Base-by-base conservation (phyloP, 352 stramenopile species). In the Phytophthora foliorum region DNA sequence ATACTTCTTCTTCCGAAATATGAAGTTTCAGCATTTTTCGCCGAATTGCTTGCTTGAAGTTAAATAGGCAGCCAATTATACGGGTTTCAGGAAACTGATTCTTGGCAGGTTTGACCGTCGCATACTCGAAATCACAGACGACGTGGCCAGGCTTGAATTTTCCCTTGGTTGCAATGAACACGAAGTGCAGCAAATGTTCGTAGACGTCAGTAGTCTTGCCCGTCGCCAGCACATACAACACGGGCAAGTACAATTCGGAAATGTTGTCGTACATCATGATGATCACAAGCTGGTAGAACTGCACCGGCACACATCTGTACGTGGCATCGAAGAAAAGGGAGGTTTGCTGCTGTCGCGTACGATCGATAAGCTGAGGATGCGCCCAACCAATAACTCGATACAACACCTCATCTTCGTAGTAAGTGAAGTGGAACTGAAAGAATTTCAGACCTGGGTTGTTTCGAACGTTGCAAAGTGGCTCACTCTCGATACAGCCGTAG, bases 401-500 rank as follows among this genome's bases (percentile, higher is more conserved):
- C n/a, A n/a, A 10, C 1, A 60, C 59, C 22, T 61, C 59, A 3
- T 60, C 27, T 48, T 67, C 59, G 22, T 61, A 67, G 25, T 61
- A 61, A 16, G 50, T 67, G 10, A 50, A 36, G 13, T 61, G 39
- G 10, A 67, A 67, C 48, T 57, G 48, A 29, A 66, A 53, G 11
- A 60, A 41, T 3, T 61, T 67, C 8, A 64, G 42, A 17, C 24
- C 36, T 1, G 24, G n/a, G 9, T 11, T 38, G 45, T 56, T 9
- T 9, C 57, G 39, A 4, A 57, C 45, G 11, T 64, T 22, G 10
- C 45, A 57, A 8, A 66, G 19, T 17, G 57, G 57, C 14, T 57
- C 46, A 1, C 4, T 38, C 22, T 57, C n/a, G 1, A 64, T 17
- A 3, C 34, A n/a, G 4, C 34, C 57, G 55, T 46, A 64, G 13